Evolutionary conservation across 345 rosid species (phyloP).

Genomic region (Dimocarpus longan): DNA sequence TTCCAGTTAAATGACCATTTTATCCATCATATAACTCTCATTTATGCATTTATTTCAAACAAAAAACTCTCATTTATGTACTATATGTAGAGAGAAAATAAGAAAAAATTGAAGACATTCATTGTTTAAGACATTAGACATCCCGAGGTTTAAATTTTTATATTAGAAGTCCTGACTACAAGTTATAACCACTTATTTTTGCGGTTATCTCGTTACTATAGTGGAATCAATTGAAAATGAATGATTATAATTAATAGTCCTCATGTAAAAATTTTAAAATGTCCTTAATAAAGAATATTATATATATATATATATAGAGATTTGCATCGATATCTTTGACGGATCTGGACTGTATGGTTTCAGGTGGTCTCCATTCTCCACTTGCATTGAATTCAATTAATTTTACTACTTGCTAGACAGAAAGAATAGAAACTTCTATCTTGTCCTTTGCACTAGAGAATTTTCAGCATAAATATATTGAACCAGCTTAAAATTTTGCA

Average conservation of each 20-base stretch:
- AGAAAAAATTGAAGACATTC: neutral
- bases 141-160: too few species aligned
- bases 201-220: too few species aligned
- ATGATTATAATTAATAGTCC: too few species aligned
- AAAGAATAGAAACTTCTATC: neutral
- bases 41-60: neutral
- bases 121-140: too few species aligned
- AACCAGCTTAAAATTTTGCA: neutral
- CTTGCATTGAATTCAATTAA: neutral
- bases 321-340: neutral
- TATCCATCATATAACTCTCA: constrained; percentile 4
- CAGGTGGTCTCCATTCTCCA: constrained; percentile 4
- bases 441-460: neutral
- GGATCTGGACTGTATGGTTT: neutral
- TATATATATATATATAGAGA: too few species aligned
- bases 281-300: too few species aligned
- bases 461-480: neutral
- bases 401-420: neutral
- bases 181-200: too few species aligned
- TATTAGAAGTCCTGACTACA: too few species aligned
- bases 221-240: too few species aligned
- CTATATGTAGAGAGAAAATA: neutral
- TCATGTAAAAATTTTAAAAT: too few species aligned
- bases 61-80: neutral
- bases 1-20: neutral